Conservation (phyloP, 116 monocot species). For the Dioscorea cayenensis region DNA sequence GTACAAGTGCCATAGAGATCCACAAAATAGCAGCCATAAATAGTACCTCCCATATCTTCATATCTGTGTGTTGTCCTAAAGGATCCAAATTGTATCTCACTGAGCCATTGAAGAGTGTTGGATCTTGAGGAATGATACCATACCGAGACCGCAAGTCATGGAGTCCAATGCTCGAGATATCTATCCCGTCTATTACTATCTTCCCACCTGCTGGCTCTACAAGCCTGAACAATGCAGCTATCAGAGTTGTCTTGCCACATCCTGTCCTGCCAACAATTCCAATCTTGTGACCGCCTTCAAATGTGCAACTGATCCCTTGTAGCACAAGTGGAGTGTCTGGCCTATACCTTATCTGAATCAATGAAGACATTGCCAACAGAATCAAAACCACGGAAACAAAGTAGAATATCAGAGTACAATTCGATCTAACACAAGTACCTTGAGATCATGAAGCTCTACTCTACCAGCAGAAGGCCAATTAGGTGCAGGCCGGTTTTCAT, state of each 20-base stretch:
- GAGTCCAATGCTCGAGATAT: conserved; percentile 32
- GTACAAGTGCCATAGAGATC: not conserved
- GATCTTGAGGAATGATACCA: conserved; percentile 43
- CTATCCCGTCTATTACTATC: conserved; percentile 23
- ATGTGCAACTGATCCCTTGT: conserved; percentile 21
- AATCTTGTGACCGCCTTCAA: conserved; percentile 24
- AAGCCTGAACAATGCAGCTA: conserved; percentile 33
- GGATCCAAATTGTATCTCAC: conserved; percentile 40
- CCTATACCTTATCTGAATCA: conserved; percentile 3
- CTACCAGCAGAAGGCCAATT: conserved; percentile 49
- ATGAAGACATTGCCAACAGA: not conserved
- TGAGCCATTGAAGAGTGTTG: conserved; percentile 33
- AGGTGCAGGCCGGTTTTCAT: conserved; percentile 10
- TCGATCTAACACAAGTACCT: conserved; percentile 2
- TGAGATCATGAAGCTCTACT: conserved; percentile 43
- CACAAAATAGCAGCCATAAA: not conserved
- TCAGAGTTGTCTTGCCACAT: conserved; percentile 38
- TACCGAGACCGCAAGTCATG: conserved; percentile 25
- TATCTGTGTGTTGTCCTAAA: conserved; percentile 25
- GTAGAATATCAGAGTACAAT: too few relatives aligned
- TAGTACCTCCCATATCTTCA: conserved; percentile 33
- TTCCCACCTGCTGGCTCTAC: conserved; percentile 28
- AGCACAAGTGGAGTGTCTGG: conserved; percentile 25
- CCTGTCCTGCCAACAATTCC: conserved; percentile 46
- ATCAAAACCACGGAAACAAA: not conserved